A percentile compares a stretch with the other conserved stretches of the same genome.
phyloP scores from a whole-genome alignment of 352 stramenopile genomes.

The Plasmopara halstedii region DNA sequence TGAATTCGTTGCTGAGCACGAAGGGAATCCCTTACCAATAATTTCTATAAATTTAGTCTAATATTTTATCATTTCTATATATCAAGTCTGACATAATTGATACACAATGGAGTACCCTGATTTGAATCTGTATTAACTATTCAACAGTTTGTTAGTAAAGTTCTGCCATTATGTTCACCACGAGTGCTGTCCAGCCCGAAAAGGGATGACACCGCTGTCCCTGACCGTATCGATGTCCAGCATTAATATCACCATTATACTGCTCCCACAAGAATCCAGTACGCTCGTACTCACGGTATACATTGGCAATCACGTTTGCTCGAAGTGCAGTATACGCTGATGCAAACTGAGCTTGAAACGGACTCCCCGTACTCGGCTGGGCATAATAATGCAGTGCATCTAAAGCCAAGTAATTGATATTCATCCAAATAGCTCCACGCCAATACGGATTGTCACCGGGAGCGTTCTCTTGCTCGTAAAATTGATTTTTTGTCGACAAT shows the following conservation, averaged over 20 bases:
- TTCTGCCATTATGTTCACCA: constrained; percentile 92
- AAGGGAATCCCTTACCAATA: too few relatives aligned
- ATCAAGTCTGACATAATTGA: too few relatives aligned
- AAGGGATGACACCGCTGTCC: constrained; percentile 90
- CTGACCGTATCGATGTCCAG: constrained; percentile 42
- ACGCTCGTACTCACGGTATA: constrained; percentile 74
- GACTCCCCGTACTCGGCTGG: constrained; percentile 25
- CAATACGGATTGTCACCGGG: constrained; percentile 90
- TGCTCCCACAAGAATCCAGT: constrained; percentile 93
- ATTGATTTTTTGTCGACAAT: constrained; percentile 72
- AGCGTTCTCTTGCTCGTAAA: constrained; percentile 87
- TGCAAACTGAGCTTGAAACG: constrained; percentile 36
- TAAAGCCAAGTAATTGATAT: constrained; percentile 90
- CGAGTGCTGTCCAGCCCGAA: constrained; percentile 89
- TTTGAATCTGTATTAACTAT: not conserved
- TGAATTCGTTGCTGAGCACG: too few relatives aligned
- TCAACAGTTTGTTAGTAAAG: constrained; percentile 84
- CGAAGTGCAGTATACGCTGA: constrained; percentile 46
- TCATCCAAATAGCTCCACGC: constrained; percentile 93
- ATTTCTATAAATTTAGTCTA: too few relatives aligned
- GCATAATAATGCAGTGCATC: constrained; percentile 77
- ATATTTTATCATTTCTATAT: too few relatives aligned
- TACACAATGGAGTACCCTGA: too few relatives aligned
- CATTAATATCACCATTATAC: constrained; percentile 78
- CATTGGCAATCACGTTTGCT: constrained; percentile 49